These are phyloP conservation scores for Rubia occidens DNA, from an alignment of 305 asterid genomes.

Conservation along the genomic window DNA sequence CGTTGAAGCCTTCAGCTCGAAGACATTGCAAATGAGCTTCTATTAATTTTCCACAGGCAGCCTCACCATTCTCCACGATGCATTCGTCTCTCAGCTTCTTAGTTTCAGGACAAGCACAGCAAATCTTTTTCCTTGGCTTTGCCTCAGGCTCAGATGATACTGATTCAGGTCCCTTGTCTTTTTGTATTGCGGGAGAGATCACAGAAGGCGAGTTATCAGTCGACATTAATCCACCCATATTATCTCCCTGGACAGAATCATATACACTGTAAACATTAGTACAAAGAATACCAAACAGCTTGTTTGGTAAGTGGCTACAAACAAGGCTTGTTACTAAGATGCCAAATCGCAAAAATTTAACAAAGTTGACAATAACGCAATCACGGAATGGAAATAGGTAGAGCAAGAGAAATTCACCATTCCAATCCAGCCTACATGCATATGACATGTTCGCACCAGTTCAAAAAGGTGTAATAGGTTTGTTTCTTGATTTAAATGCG, in stretches of 20 bases:
- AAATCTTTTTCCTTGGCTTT: conserved; percentile 89
- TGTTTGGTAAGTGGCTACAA: too few relatives aligned
- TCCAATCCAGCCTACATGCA: too few relatives aligned
- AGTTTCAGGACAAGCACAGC: conserved; percentile 96
- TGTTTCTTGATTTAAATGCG: background rate
- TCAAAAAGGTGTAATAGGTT: too few relatives aligned
- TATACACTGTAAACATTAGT: background rate
- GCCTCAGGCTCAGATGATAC: conserved; percentile 33
- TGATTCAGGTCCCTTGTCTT: conserved; percentile 40
- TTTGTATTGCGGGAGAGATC: conserved; percentile 33
- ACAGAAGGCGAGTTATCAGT: conserved; percentile 33
- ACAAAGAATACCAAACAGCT: background rate
- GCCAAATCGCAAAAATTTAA: too few relatives aligned
- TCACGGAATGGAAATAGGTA: too few relatives aligned
- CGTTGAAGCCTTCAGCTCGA: conserved; percentile 89
- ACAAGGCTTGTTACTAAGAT: too few relatives aligned
- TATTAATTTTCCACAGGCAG: conserved; percentile 73
- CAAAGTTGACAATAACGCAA: too few relatives aligned
- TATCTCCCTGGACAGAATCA: conserved; percentile 2
- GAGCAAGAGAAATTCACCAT: too few relatives aligned
- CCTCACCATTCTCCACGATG: conserved; percentile 72
- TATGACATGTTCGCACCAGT: too few relatives aligned
- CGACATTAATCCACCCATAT: conserved; percentile 49
- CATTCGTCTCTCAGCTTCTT: conserved; percentile 89
- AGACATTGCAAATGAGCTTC: conserved; percentile 86